A percentile compares a stretch with the other conserved stretches of the same genome.
phyloP scores from a whole-genome alignment of 345 rosid species.

The Dipteronia sinensis region DNA sequence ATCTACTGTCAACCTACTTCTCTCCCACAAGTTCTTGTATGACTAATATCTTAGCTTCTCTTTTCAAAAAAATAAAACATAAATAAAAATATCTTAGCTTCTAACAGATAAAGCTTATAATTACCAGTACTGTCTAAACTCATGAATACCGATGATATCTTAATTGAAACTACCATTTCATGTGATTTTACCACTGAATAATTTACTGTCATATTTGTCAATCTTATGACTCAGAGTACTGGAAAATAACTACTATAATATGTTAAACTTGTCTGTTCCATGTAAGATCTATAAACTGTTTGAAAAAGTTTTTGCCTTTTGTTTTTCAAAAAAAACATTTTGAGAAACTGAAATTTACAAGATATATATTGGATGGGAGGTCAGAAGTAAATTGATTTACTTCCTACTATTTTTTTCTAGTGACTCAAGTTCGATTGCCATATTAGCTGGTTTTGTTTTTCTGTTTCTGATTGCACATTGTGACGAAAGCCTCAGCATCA shows the following conservation, averaged over 20 bases:
- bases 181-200: not conserved
- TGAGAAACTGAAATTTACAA: no score
- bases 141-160: not conserved
- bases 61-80: no score
- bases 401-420: not conserved
- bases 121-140: not conserved
- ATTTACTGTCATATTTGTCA: not conserved
- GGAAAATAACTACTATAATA: no score
- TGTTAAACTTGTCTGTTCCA: no score
- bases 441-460: not conserved
- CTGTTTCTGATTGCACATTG: constrained; percentile 2
- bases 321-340: no score
- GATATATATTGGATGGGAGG: no score
- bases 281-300: no score
- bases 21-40: not conserved
- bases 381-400: not conserved
- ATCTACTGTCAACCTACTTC: not conserved
- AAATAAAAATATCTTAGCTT: not conserved
- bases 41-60: not conserved
- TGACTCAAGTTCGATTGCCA: not conserved
- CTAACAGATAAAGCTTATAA: not conserved
- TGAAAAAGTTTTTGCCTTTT: no score
- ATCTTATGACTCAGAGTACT: not conserved
- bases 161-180: not conserved
- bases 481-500: not conserved